Base-by-base conservation (phyloP, 1,284 basidiomycete species). In the Exobasidium rhododendri region DNA sequence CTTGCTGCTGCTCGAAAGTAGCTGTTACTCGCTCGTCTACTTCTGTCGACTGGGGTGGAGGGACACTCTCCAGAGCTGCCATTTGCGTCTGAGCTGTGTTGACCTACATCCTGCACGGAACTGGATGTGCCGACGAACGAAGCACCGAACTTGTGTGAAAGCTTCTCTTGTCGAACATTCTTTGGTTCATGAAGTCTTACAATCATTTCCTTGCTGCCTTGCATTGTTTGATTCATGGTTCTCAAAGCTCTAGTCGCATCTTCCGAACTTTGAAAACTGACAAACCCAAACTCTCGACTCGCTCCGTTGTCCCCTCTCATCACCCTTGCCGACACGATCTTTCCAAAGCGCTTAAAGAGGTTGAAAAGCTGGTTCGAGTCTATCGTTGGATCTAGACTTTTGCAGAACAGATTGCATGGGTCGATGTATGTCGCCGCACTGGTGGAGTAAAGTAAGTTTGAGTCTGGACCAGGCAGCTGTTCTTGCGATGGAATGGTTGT, bases 241-340 rank as follows among this genome's bases (percentile, higher is more conserved):
- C 86, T 85, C 82, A 92, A 81, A 0, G 91, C 91, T 4, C 84
- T 83, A 24, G 83, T 64, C 40, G 92, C 91, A 87, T 74, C 70
- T 17, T 72, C 72, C 2, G 74, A 61, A 6, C 49, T 60, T 13
- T 64, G 68, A 69, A 77, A 97, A 28, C 89, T 91, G 61, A 97
- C 94, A 75, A 97, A 97, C n/a, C 93, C 93, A 76, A 94, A 97
- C 4, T 92, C 92, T 61, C 91, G 88, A 79, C 89, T 91, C 58
- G 89, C 86, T 24, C 90, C 89, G 55, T 75, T 82, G 69, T 92
- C 89, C 74, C 92, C 92, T 26, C 91, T 86, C 93, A 96, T 96
- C 54, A 97, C 91, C 62, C 92, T 87, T 28, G 92, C 92, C 78
- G 92, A 92, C 31, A 78, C 69, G 55, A 80, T 79, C 20, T 62